Percentiles rank a stretch among this genome's conserved stretches.
These are phyloP conservation scores for Pseudocercospora cruenta DNA, from an alignment of 2,329 filamentous ascomycete species.

Conservation along the genomic window DNA sequence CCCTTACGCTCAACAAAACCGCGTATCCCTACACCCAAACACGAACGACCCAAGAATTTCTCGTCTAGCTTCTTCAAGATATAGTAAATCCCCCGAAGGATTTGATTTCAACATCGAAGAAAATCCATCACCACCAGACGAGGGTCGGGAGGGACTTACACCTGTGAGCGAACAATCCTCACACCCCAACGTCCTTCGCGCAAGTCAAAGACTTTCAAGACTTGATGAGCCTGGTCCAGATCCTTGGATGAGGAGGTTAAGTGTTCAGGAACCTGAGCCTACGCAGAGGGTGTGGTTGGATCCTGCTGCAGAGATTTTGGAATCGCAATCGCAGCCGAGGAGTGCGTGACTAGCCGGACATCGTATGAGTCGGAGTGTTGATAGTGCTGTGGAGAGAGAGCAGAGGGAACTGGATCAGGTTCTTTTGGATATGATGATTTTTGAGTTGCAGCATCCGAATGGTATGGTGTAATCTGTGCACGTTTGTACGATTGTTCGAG, in stretches of 20 bases:
- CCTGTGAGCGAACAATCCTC: no score
- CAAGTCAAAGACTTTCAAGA: not conserved
- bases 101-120: slow-evolving; percentile 3
- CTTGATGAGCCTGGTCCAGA: not conserved
- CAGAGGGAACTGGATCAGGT: not conserved
- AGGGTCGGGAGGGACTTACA: no score
- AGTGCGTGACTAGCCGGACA: not conserved
- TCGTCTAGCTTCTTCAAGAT: not conserved
- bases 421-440: slow-evolving; percentile 7
- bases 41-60: not conserved
- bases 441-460: slow-evolving; percentile 5
- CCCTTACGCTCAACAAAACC: not conserved
- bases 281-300: not conserved
- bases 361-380: not conserved
- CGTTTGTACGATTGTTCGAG: no score
- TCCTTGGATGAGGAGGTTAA: slow-evolving; percentile 1
- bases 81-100: not conserved
- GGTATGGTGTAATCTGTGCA: not conserved
- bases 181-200: not conserved
- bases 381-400: not conserved
- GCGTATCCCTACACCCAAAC: slow-evolving; percentile 1
- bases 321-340: not conserved
- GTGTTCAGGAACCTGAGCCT: not conserved
- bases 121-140: not conserved
- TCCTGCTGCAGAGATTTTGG: not conserved